Evolutionary conservation across 1,139 yeast genomes (phyloP).

Genomic region (Hemisphaericaspora subhashii): DNA sequence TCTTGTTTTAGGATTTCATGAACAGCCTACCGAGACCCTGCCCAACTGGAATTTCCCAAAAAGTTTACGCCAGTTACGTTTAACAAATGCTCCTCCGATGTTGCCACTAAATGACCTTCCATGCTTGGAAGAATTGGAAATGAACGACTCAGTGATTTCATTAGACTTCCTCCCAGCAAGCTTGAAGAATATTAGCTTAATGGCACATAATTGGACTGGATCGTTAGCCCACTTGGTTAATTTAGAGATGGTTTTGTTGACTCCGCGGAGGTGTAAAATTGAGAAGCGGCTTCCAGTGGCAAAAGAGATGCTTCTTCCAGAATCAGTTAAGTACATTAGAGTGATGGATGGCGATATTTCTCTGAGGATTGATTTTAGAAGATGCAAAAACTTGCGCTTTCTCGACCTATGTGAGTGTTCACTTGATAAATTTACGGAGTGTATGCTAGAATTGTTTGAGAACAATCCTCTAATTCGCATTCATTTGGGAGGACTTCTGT

Average conservation of each 20-base stretch:
- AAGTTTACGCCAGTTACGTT: not conserved
- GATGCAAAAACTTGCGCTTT: too few species aligned
- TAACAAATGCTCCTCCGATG: too few species aligned
- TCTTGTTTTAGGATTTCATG: not conserved
- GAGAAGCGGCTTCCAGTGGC: too few species aligned
- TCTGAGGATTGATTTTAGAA: too few species aligned
- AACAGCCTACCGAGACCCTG: too few species aligned
- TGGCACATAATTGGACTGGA: not conserved
- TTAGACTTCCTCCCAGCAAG: not conserved
- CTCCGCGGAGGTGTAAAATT: too few species aligned
- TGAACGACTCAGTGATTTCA: not conserved
- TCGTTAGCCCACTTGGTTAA: not conserved
- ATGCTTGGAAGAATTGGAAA: not conserved
- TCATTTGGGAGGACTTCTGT: too few species aligned
- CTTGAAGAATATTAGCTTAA: not conserved
- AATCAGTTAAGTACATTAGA: conserved; percentile 2
- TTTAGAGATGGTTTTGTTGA: not conserved
- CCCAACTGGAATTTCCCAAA: not conserved
- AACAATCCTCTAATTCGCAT: too few species aligned
- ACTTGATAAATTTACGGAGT: too few species aligned
- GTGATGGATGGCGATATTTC: too few species aligned
- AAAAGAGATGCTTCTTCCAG: not conserved
- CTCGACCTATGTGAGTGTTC: too few species aligned
- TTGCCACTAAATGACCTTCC: not conserved
- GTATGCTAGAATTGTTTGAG: too few species aligned